phyloP scores from a whole-genome alignment of 2,329 filamentous ascomycete species.

The Pochonia chlamydosporia region DNA sequence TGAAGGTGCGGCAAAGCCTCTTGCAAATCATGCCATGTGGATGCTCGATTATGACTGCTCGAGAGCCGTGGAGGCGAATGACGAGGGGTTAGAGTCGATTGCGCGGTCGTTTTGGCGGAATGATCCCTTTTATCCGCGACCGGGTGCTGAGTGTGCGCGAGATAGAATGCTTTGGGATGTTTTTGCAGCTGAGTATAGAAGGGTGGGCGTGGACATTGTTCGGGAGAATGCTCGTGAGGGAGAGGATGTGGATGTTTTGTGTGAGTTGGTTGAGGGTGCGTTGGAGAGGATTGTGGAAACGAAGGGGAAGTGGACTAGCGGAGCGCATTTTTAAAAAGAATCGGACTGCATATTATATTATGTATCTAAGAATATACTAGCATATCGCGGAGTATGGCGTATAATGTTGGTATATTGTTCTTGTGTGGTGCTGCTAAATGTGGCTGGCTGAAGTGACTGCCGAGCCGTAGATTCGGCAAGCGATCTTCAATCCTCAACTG shows the following conservation, averaged over 20 bases:
- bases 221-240: not conserved
- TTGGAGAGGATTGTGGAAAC: slow-evolving; percentile 4
- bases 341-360: too few relatives aligned
- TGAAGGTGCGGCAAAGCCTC: not conserved
- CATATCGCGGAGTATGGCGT: too few relatives aligned
- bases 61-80: slow-evolving; percentile 26
- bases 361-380: too few relatives aligned
- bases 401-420: too few relatives aligned
- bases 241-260: slow-evolving; percentile 4
- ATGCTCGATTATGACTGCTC: slow-evolving; percentile 43
- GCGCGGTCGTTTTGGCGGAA: slow-evolving; percentile 40
- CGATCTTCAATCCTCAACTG: too few relatives aligned
- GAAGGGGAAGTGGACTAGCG: slow-evolving; percentile 1
- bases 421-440: too few relatives aligned
- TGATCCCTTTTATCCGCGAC: slow-evolving; percentile 45
- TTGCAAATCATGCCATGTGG: slow-evolving; percentile 35
- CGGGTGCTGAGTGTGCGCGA: slow-evolving; percentile 10
- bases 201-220: slow-evolving; percentile 1
- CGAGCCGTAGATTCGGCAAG: too few relatives aligned
- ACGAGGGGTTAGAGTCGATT: slow-evolving; percentile 32
- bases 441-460: too few relatives aligned
- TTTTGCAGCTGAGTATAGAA: slow-evolving; percentile 3
- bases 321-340: slow-evolving; percentile 10
- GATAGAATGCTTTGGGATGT: slow-evolving; percentile 4
- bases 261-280: slow-evolving; percentile 3